Base-by-base conservation (phyloP, 73 alveolate genomes). In the Paramecium sexaurelia region DNA sequence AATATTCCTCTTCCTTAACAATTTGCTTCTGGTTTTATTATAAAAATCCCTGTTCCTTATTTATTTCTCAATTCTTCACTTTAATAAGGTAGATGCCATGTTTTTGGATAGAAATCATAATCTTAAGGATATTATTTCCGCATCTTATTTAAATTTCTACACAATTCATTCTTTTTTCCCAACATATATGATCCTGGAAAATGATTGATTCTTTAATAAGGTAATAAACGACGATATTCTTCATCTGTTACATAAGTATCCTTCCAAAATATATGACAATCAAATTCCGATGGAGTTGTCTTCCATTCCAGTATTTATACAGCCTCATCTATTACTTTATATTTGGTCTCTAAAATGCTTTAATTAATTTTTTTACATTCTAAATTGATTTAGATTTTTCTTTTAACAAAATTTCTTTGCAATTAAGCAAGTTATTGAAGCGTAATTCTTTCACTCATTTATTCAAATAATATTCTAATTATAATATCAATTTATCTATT, bases 71-170 rank as follows among this genome's bases (percentile, higher is more conserved):
- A 47, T 29, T 94, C 96, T 43, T 94, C 93, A 15, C 87, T 93
- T 83, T 96, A 96, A 27, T 91, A 85, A n/a, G 97, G 98, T 6
- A 94, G 39, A n/a, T 95, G 45, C 97, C 97, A 97, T 32, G 99
- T 94, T 71, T 93, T 94, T 3, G 99, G 99, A 37, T 93, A 95
- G 93, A 94, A 97, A 75, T 96, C 94, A 91, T 86, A 97, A 32
- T 95, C 97, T 27, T 96, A 93, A 5, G 99, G 99, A 57, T 66
- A 93, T 55, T 88, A 26, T 47, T 68, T 55, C 78, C 94, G 68
- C 96, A 96, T 91, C 41, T 92, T 93, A 55, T 92, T 82, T 61
- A 96, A 87, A 91, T 95, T 95, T 39, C 87, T 67, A 6, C 96
- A 96, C 13, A 95, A 88, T 43, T 78, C 83, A 85, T 95, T 95